A percentile compares a stretch with the other conserved stretches of the same genome.
Evolutionary conservation across 202 grass and related monocot genomes (phyloP).

Genomic region (Schoenoplectus triqueter): DNA sequence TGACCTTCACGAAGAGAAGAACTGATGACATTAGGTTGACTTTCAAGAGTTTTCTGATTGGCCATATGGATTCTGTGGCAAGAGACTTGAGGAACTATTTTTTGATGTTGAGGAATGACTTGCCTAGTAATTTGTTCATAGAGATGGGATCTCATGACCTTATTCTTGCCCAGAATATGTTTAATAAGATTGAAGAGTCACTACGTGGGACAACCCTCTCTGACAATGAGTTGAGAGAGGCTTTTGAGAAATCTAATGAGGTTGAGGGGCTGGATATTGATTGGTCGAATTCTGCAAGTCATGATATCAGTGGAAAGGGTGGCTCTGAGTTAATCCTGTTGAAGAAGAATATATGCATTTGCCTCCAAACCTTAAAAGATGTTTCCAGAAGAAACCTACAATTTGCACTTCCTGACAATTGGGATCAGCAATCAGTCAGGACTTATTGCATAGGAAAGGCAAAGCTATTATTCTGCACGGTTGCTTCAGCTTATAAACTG

Average conservation of each 20-base stretch:
- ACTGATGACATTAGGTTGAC: slow-evolving; percentile 10
- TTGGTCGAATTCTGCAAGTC: slow-evolving; percentile 41
- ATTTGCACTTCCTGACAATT: slow-evolving; percentile 55
- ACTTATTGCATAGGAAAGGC: slow-evolving; percentile 74
- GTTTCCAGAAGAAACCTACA: slow-evolving; percentile 47
- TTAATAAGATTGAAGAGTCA: slow-evolving; percentile 50
- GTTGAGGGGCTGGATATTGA: slow-evolving; percentile 44
- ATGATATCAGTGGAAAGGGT: slow-evolving; percentile 38
- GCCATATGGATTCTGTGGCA: slow-evolving; percentile 46
- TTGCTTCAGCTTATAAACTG: slow-evolving; percentile 64
- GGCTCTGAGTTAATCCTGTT: slow-evolving; percentile 46
- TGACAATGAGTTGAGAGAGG: slow-evolving; percentile 53
- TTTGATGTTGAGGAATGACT: slow-evolving; percentile 50
- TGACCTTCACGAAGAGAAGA: slow-evolving; percentile 38
- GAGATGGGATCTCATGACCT: slow-evolving; percentile 54
- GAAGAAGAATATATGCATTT: slow-evolving; percentile 54
- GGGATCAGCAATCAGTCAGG: slow-evolving; percentile 47
- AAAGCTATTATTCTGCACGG: slow-evolving; percentile 73
- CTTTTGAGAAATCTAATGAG: slow-evolving; percentile 49
- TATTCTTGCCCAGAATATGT: slow-evolving; percentile 46
- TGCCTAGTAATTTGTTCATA: slow-evolving; percentile 51
- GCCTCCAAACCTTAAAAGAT: slow-evolving; percentile 55
- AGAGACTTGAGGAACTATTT: slow-evolving; percentile 49
- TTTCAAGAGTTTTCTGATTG: slow-evolving; percentile 57
- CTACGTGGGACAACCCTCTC: slow-evolving; percentile 45